Evolutionary conservation across 805 yeast genomes (phyloP).

Genomic region (Lipomyces oligophaga): DNA sequence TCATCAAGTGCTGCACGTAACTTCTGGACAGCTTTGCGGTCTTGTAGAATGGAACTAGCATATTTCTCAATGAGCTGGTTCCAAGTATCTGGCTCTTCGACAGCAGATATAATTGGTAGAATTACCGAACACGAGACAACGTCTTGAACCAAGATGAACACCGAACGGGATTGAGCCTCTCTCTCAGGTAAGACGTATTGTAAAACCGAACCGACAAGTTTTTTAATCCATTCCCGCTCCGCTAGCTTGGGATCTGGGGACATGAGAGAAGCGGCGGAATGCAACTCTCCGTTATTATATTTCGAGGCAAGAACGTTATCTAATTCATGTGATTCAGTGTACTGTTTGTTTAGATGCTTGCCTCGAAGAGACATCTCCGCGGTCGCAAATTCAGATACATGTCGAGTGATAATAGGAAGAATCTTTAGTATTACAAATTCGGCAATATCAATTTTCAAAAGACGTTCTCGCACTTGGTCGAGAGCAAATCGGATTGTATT

Average conservation of each 20-base stretch:
- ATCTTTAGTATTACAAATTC: conserved; percentile 54
- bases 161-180: conserved; percentile 47
- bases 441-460: conserved; percentile 50
- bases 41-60: conserved; percentile 63
- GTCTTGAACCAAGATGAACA: conserved; percentile 54
- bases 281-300: conserved; percentile 53
- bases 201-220: conserved; percentile 43
- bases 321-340: conserved; percentile 39
- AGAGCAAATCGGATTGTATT: conserved; percentile 45
- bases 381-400: conserved; percentile 49
- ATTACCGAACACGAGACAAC: conserved; percentile 58
- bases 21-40: conserved; percentile 67
- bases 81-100: conserved; percentile 73
- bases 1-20: conserved; percentile 65
- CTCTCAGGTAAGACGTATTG: conserved; percentile 48
- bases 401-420: conserved; percentile 64
- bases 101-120: conserved; percentile 47
- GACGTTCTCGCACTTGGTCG: conserved; percentile 42
- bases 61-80: conserved; percentile 59
- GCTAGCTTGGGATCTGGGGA: conserved; percentile 40
- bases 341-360: conserved; percentile 31
- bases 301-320: conserved; percentile 43
- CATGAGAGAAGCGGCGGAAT: conserved; percentile 50
- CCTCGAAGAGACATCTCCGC: conserved; percentile 41
- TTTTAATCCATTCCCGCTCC: conserved; percentile 51